A percentile compares a stretch with the other conserved stretches of the same genome.
These are phyloP conservation scores for Saitozyma sp. DNA, from an alignment of 768 basidiomycete genomes.

Conservation along the genomic window DNA sequence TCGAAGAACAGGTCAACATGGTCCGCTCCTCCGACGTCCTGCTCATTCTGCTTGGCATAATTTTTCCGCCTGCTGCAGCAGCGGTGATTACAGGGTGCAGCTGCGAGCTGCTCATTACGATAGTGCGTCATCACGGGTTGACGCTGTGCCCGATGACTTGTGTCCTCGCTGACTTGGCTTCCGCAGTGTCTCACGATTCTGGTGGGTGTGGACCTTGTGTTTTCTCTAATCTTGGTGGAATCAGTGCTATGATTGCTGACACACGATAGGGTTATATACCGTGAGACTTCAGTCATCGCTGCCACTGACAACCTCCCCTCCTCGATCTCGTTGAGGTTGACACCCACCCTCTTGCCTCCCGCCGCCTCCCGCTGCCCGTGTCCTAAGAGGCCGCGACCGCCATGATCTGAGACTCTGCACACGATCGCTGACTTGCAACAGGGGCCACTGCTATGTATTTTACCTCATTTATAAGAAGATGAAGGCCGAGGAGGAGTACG, in stretches of 20 bases:
- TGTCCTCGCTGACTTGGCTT: slow-evolving; percentile 26
- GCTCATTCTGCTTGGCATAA: slow-evolving; percentile 50
- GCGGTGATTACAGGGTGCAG: slow-evolving; percentile 46
- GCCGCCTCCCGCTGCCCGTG: not conserved
- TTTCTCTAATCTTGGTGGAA: not conserved
- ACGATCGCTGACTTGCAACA: too few species aligned
- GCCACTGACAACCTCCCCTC: slow-evolving; percentile 8
- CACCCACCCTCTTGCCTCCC: not conserved
- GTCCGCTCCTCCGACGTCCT: slow-evolving; percentile 46
- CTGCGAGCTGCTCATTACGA: slow-evolving; percentile 29
- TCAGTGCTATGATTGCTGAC: too few species aligned
- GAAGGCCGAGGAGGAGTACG: slow-evolving; percentile 47
- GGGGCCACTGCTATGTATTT: not conserved
- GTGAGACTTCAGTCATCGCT: slow-evolving; percentile 29
- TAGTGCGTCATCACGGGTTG: not conserved
- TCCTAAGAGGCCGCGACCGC: not conserved
- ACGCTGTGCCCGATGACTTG: not conserved
- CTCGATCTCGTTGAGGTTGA: not conserved
- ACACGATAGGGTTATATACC: not conserved
- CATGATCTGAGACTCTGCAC: not conserved
- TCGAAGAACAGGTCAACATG: slow-evolving; percentile 24
- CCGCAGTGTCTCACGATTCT: slow-evolving; percentile 14
- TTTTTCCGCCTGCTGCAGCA: slow-evolving; percentile 46
- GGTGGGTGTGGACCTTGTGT: not conserved
- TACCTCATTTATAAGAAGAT: slow-evolving; percentile 38